phyloP scores from a whole-genome alignment of 2,329 filamentous ascomycete genomes.

The Apiospora arundinis region DNA sequence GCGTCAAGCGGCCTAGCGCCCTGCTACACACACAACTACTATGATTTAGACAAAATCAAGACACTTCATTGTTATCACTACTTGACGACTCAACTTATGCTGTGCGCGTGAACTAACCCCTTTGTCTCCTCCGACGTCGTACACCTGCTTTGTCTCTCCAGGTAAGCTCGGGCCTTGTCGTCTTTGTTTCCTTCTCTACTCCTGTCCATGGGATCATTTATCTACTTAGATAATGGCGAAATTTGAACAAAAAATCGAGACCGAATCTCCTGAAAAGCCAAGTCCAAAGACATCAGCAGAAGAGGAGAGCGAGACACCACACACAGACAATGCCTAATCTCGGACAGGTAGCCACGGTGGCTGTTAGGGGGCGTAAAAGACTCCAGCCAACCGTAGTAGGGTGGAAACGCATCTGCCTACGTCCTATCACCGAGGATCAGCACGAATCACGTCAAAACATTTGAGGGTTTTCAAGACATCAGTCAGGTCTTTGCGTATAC shows the following conservation, averaged over 20 bases:
- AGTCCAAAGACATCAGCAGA: too few relatives aligned
- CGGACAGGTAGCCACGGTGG: too few relatives aligned
- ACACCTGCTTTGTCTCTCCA: background rate
- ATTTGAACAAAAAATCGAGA: too few relatives aligned
- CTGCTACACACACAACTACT: slow-evolving; percentile 9
- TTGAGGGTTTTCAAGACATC: background rate
- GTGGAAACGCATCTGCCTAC: too few relatives aligned
- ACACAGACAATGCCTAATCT: too few relatives aligned
- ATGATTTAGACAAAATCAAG: slow-evolving; percentile 5
- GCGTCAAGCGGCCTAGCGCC: background rate
- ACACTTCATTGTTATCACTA: background rate
- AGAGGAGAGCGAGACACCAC: too few relatives aligned
- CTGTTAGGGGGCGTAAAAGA: too few relatives aligned
- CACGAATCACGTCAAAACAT: background rate
- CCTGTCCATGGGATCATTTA: background rate
- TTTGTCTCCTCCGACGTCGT: background rate
- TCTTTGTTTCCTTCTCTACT: background rate
- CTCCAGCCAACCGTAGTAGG: too few relatives aligned
- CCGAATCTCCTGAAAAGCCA: too few relatives aligned
- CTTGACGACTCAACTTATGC: too few relatives aligned
- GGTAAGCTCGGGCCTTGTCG: background rate
- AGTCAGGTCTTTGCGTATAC: background rate
- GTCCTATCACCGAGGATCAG: too few relatives aligned
- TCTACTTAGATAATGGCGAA: background rate
- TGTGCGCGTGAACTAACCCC: background rate